phyloP scores from a whole-genome alignment of 2,329 filamentous ascomycete genomes.

The Aspergillus vadensis region DNA sequence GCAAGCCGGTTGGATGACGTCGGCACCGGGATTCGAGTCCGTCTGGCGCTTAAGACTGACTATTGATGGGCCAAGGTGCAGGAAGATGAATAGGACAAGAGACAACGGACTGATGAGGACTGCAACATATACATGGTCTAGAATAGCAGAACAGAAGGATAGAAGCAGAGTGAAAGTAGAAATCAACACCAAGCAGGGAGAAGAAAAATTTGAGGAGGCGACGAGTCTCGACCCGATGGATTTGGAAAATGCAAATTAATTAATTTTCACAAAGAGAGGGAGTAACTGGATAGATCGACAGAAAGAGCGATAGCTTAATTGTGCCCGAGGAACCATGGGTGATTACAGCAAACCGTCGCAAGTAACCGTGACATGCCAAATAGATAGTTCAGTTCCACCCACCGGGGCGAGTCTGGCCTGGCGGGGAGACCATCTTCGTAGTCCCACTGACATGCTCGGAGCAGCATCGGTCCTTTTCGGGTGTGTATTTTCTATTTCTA shows the following conservation, averaged over 20 bases:
- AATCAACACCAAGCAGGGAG: conserved; percentile 7
- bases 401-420: neutral
- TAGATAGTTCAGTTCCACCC: neutral
- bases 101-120: neutral
- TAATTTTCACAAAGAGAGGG: conserved; percentile 2
- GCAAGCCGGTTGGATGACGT: conserved; percentile 15
- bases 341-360: conserved; percentile 1
- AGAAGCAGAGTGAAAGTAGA: neutral
- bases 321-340: neutral
- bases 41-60: neutral
- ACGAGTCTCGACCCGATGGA: neutral
- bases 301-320: conserved; percentile 2
- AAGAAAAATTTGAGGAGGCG: conserved; percentile 13
- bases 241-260: neutral
- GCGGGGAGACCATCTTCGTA: neutral
- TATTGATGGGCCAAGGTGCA: neutral
- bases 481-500: neutral
- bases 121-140: conserved; percentile 3
- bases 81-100: neutral
- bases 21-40: neutral
- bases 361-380: neutral
- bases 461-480: too few species aligned
- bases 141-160: conserved; percentile 1
- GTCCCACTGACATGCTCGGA: neutral
- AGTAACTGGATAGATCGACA: conserved; percentile 1